A percentile compares a stretch with the other conserved stretches of the same genome.
These are phyloP conservation scores for Neurospora africana DNA, from an alignment of 495 filamentous ascomycete species.

Conservation along the genomic window DNA sequence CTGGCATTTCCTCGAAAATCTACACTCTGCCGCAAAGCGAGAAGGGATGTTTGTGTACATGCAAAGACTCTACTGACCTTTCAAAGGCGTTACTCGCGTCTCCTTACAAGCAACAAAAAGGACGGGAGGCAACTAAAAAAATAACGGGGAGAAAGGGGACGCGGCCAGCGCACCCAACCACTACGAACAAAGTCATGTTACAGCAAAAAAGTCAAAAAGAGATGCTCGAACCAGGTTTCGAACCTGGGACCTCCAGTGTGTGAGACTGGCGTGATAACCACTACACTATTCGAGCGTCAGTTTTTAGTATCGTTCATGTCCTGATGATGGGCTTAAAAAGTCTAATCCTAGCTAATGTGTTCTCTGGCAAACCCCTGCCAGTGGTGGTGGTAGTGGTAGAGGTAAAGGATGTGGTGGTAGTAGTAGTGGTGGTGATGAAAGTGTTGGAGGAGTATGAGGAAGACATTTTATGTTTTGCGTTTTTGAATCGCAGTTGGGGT, in stretches of 20 bases:
- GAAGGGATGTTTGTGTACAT: background rate
- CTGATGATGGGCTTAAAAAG: background rate
- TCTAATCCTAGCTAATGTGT: too few species aligned
- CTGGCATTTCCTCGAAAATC: background rate
- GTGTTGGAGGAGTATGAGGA: background rate
- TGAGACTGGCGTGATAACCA: background rate
- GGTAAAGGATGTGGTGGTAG: background rate
- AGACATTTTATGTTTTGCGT: background rate
- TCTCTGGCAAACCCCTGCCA: too few species aligned
- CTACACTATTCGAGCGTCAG: background rate
- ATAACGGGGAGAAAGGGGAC: background rate
- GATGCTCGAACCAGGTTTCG: background rate
- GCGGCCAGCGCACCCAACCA: background rate
- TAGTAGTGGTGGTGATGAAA: background rate
- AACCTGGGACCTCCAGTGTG: background rate
- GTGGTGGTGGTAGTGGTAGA: too few species aligned
- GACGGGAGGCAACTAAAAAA: background rate
- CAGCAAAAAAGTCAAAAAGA: background rate
- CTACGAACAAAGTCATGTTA: background rate
- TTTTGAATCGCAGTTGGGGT: background rate
- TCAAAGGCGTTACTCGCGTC: background rate
- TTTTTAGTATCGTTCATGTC: accelerated
- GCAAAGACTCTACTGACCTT: background rate
- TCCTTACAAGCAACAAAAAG: background rate
- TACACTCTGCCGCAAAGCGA: background rate